A percentile compares a stretch with the other conserved stretches of the same genome.
Evolutionary conservation across 2,329 filamentous ascomycete species (phyloP).

Genomic region (Colletotrichum sp.): DNA sequence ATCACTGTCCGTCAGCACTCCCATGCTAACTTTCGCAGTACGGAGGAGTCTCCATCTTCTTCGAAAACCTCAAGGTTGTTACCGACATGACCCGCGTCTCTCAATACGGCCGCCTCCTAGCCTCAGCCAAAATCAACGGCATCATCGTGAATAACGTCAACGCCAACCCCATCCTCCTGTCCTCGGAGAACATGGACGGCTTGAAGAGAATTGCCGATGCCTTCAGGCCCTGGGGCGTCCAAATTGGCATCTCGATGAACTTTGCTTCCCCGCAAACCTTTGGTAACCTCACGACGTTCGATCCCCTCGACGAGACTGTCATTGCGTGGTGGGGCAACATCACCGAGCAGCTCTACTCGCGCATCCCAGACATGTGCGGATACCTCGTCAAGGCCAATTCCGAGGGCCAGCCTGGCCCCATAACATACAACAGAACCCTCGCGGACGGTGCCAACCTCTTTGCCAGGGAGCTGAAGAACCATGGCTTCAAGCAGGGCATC

Average conservation of each 20-base stretch:
- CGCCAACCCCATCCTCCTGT: slow-evolving; percentile 65
- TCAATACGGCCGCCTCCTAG: slow-evolving; percentile 69
- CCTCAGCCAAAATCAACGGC: slow-evolving; percentile 71
- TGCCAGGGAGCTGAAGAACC: slow-evolving; percentile 59
- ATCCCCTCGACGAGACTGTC: slow-evolving; percentile 66
- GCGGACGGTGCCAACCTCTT: slow-evolving; percentile 74
- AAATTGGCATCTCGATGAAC: slow-evolving; percentile 69
- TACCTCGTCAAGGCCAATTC: slow-evolving; percentile 76
- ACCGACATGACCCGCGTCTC: slow-evolving; percentile 63
- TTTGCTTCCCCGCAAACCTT: slow-evolving; percentile 68
- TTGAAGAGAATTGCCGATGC: slow-evolving; percentile 66
- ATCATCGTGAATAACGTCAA: slow-evolving; percentile 77
- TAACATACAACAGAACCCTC: slow-evolving; percentile 73
- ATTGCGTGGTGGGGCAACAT: slow-evolving; percentile 67
- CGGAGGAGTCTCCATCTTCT: slow-evolving; percentile 72
- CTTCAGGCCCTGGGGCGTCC: slow-evolving; percentile 71
- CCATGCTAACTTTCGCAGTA: slow-evolving; percentile 40
- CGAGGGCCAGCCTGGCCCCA: slow-evolving; percentile 72
- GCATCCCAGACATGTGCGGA: slow-evolving; percentile 71
- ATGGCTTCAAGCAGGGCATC: slow-evolving; percentile 54
- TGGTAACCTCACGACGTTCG: slow-evolving; percentile 64
- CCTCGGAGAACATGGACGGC: slow-evolving; percentile 62
- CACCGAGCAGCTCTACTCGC: slow-evolving; percentile 62
- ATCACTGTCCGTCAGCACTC: background rate
- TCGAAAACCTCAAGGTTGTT: slow-evolving; percentile 59